A percentile compares a stretch with the other conserved stretches of the same genome.
Conservation (phyloP, 1,284 basidiomycete species). For the Somion occarium region DNA sequence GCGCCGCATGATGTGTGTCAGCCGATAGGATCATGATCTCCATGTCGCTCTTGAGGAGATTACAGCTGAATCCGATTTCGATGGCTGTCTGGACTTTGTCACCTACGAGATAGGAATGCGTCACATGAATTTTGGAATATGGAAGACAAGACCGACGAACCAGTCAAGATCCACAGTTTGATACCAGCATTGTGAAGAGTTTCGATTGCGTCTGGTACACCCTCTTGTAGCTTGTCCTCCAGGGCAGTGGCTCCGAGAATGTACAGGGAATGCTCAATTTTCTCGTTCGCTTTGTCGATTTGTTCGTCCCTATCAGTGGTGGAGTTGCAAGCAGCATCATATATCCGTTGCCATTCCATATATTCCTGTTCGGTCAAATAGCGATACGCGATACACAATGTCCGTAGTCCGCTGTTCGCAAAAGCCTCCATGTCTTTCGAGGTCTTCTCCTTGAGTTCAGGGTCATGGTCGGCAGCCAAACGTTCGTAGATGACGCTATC, state of each 20-base stretch:
- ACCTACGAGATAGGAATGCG: constrained; percentile 39
- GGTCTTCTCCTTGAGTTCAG: constrained; percentile 72
- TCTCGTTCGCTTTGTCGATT: constrained; percentile 83
- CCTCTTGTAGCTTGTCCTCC: constrained; percentile 96
- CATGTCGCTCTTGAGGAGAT: constrained; percentile 87
- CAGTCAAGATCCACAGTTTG: constrained; percentile 94
- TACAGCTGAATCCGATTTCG: constrained; percentile 92
- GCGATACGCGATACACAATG: constrained; percentile 86
- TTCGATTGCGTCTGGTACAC: constrained; percentile 95
- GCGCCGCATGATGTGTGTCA: constrained; percentile 70
- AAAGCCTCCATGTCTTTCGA: constrained; percentile 87
- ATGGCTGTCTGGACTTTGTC: constrained; percentile 98
- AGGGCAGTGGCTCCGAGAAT: constrained; percentile 94
- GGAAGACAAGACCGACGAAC: constrained; percentile 33
- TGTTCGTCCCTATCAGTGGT: constrained; percentile 83
- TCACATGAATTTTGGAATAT: constrained; percentile 2
- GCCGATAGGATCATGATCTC: constrained; percentile 97
- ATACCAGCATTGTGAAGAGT: constrained; percentile 90
- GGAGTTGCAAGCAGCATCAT: constrained; percentile 77
- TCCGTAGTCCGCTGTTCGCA: constrained; percentile 90
- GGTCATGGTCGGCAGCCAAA: constrained; percentile 72
- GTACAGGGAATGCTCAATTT: constrained; percentile 77
- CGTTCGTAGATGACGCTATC: constrained; percentile 93
- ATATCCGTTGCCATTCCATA: constrained; percentile 72
- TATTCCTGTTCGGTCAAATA: constrained; percentile 84